Base-by-base conservation (phyloP, 2,329 filamentous ascomycete genomes). In the Scedosporium minutisporum region DNA sequence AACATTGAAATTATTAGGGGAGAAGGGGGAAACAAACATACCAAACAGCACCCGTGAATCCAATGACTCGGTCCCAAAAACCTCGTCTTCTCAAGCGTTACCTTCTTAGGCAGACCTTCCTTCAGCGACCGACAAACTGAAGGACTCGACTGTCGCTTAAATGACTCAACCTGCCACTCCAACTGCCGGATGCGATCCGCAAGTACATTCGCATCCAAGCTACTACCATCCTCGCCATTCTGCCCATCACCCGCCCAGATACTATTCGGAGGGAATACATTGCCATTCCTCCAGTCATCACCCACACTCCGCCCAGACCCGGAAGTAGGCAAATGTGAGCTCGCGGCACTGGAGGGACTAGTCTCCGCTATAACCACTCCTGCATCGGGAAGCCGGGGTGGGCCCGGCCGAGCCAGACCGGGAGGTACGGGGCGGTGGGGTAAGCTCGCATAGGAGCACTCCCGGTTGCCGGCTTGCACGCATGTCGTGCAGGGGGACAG, bases 401-500 rank as follows among this genome's bases (percentile, higher is more conserved):
- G 42, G 3, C 42, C 48, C 48, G 10, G 48, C n/a, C 18, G n/a
- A 18, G n/a, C 6, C 21, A 21, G 48, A 3, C 42, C 42, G 5
- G 14, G 12, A 1, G 42, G 14, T 18, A 46, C n/a, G 21, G 48
- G n/a, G 4, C 48, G 48, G 21, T 21, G n/a, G n/a, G 48, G 48
- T 7, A 53, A 10, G 23, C n/a, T 53, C 10, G 48, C 74, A 66
- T 85, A 87, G 1, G 81, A 76, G 67, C 86, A 88, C 21, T 76
- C 75, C 5, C 78, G 75, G 48, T 80, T 81, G 65, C 79, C 79
- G 23, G 82, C 82, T 65, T 80, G 80, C n/a, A 80, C 64, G 67
- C 86, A 88, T 63, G 85, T 84, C 64, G 75, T 78, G 67, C 85
- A 88, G 1, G 86, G 86, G 6, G 73, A 71, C 64, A 80, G 79